A percentile compares a stretch with the other conserved stretches of the same genome.
Conservation (phyloP, 2,329 filamentous ascomycete species). For the Zymoseptoria pseudotritici region DNA sequence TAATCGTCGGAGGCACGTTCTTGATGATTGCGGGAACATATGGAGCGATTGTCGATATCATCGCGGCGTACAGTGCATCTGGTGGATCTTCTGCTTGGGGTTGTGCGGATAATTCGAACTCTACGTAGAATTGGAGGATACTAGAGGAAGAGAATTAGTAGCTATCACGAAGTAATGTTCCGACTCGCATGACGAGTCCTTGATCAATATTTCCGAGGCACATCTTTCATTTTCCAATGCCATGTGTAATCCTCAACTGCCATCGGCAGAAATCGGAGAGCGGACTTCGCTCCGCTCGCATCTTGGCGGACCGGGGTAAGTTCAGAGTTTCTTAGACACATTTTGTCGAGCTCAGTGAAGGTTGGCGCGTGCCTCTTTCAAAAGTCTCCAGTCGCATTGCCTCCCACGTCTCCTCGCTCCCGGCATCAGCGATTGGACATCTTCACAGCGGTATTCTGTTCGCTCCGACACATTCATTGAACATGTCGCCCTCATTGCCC, state of each 20-base stretch:
- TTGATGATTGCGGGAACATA: slow-evolving; percentile 42
- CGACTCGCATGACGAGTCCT: background rate
- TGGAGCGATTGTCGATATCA: slow-evolving; percentile 36
- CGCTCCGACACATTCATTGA: background rate
- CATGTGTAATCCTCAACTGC: background rate
- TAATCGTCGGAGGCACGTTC: slow-evolving; percentile 35
- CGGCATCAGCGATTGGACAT: background rate
- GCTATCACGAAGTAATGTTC: background rate
- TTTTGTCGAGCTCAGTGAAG: background rate
- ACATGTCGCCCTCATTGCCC: background rate
- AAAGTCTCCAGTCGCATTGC: background rate
- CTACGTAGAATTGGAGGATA: slow-evolving; percentile 1
- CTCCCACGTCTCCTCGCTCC: background rate
- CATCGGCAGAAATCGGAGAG: background rate
- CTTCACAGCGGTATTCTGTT: background rate
- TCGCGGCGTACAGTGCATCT: slow-evolving; percentile 30
- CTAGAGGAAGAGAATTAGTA: background rate
- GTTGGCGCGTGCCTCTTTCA: background rate
- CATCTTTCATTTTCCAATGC: background rate
- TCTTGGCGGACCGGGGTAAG: slow-evolving; percentile 2
- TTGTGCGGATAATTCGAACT: slow-evolving; percentile 4
- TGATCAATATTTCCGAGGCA: background rate
- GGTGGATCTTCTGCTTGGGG: background rate
- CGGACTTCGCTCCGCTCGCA: background rate
- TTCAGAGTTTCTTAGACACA: background rate